Evolutionary conservation across 768 basidiomycete species (phyloP).

Genomic region (Pholiota conissans): DNA sequence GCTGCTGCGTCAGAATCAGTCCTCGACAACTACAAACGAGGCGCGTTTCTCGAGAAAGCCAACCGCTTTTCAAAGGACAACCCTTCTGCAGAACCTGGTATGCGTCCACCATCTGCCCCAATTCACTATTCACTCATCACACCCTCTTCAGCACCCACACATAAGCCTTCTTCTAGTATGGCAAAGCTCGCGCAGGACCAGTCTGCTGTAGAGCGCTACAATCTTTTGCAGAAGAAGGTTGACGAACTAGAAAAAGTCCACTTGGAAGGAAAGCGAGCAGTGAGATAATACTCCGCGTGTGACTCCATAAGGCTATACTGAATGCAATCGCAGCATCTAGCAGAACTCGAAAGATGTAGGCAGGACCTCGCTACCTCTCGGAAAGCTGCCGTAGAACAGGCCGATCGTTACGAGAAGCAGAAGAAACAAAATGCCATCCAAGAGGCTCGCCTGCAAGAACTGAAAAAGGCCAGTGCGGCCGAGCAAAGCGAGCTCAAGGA

Average conservation of each 20-base stretch:
- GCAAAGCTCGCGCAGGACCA: slow-evolving; percentile 18
- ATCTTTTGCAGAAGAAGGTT: slow-evolving; percentile 58
- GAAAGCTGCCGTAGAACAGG: slow-evolving; percentile 47
- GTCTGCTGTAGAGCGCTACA: slow-evolving; percentile 47
- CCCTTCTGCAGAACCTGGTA: slow-evolving; percentile 42
- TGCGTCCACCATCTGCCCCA: not conserved
- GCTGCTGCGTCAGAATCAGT: slow-evolving; percentile 34
- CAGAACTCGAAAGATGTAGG: slow-evolving; percentile 59
- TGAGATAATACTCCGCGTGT: slow-evolving; percentile 38
- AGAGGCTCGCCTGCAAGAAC: slow-evolving; percentile 61
- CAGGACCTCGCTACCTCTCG: slow-evolving; percentile 52
- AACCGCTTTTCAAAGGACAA: slow-evolving; percentile 51
- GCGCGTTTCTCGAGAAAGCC: slow-evolving; percentile 58
- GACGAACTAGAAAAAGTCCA: slow-evolving; percentile 66
- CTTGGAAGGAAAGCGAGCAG: slow-evolving; percentile 63
- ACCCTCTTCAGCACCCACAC: slow-evolving; percentile 16
- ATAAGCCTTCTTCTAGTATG: slow-evolving; percentile 20
- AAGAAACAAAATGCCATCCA: slow-evolving; percentile 60
- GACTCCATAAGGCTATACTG: too few relatives aligned
- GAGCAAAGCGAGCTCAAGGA: slow-evolving; percentile 69
- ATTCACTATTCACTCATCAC: not conserved
- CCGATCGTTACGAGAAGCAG: slow-evolving; percentile 57
- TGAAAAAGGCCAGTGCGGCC: slow-evolving; percentile 45
- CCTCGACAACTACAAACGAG: slow-evolving; percentile 54
- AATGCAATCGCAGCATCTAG: slow-evolving; percentile 48